Evolutionary conservation across 805 yeast genomes (phyloP).

Genomic region (Torulaspora maleeae): DNA sequence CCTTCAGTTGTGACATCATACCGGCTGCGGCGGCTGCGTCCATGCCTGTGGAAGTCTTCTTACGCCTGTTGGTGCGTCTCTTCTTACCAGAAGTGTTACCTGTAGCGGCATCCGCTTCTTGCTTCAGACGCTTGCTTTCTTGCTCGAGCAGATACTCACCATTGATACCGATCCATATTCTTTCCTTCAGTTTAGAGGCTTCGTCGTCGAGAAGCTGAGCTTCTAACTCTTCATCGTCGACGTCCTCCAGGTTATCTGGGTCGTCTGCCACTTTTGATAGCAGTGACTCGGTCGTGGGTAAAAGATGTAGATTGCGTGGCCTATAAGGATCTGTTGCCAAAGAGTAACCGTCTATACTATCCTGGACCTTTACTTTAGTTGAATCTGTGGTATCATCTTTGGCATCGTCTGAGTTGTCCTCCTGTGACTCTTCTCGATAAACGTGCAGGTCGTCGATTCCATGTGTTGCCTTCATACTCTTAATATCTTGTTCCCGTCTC

Average conservation of each 20-base stretch:
- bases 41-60: constrained; percentile 18
- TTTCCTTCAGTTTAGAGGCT: constrained; percentile 69
- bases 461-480: constrained; percentile 29
- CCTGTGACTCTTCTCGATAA: constrained; percentile 8
- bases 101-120: constrained; percentile 79
- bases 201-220: constrained; percentile 57
- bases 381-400: constrained; percentile 14
- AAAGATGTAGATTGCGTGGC: constrained; percentile 50
- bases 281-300: constrained; percentile 57
- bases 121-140: constrained; percentile 75
- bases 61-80: constrained; percentile 37
- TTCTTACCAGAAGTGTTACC: constrained; percentile 63
- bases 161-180: constrained; percentile 86
- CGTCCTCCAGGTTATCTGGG: constrained; percentile 62
- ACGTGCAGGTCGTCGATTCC: constrained; percentile 33
- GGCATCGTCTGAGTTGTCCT: constrained; percentile 11
- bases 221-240: constrained; percentile 77
- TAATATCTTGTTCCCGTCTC: constrained; percentile 27
- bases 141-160: constrained; percentile 81
- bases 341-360: constrained; percentile 34
- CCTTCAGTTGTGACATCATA: constrained; percentile 21
- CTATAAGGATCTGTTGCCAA: constrained; percentile 42
- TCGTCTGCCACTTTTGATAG: constrained; percentile 53
- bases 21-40: constrained; percentile 22
- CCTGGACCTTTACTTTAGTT: constrained; percentile 24